phyloP scores from a whole-genome alignment of 75 land plant genomes.

The Sequoiadendron giganteum region DNA sequence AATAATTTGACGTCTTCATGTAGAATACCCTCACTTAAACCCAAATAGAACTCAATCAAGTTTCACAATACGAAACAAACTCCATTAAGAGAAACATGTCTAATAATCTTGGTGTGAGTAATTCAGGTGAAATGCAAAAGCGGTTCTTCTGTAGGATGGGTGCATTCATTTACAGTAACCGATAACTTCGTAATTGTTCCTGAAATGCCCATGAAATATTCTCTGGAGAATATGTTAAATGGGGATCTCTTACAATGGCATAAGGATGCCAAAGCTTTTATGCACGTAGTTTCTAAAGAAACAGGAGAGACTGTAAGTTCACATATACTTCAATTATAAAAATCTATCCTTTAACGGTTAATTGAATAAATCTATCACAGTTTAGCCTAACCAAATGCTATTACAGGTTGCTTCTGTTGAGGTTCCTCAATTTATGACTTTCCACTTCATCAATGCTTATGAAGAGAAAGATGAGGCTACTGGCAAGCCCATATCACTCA shows the following conservation, averaged over 20 bases:
- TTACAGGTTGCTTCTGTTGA: slow-evolving; percentile 70
- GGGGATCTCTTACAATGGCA: slow-evolving; percentile 79
- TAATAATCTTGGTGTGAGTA: no score
- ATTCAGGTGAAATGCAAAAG: slow-evolving; percentile 58
- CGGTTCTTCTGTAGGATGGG: slow-evolving; percentile 75
- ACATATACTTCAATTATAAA: neutral
- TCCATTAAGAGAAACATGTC: no score
- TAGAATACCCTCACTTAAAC: no score
- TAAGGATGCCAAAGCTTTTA: slow-evolving; percentile 55
- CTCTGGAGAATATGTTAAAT: slow-evolving; percentile 46
- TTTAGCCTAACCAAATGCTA: neutral
- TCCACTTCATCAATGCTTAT: slow-evolving; percentile 87
- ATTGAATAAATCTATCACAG: no score
- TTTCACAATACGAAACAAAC: no score
- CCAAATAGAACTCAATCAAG: no score
- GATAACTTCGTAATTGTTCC: slow-evolving; percentile 69
- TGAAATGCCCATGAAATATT: slow-evolving; percentile 81
- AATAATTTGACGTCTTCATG: neutral
- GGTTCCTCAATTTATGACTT: slow-evolving; percentile 64
- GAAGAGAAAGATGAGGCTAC: slow-evolving; percentile 54
- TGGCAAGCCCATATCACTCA: slow-evolving; percentile 35
- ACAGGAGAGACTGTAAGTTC: slow-evolving; percentile 62
- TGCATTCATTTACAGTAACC: slow-evolving; percentile 80
- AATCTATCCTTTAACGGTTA: neutral
- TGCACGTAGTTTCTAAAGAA: slow-evolving; percentile 72